These are phyloP conservation scores for Crithidia bombi DNA, from an alignment of 208 protist species.

Conservation along the genomic window DNA sequence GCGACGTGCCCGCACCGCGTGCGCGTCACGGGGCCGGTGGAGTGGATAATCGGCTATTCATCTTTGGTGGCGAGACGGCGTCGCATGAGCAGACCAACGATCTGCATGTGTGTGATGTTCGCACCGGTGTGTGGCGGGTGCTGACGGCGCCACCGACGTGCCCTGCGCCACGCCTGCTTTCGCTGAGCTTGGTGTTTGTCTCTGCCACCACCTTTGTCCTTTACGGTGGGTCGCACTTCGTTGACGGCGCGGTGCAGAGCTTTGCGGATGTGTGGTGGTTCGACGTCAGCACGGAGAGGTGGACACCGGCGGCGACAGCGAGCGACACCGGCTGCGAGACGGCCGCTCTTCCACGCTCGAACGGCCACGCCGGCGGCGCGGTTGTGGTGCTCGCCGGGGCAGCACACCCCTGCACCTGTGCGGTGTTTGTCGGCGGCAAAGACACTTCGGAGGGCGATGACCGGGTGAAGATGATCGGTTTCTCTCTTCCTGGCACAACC, in stretches of 20 bases:
- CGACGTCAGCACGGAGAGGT: constrained; percentile 33
- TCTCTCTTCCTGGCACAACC: background rate
- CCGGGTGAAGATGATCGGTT: constrained; percentile 47
- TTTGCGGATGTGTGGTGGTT: constrained; percentile 56
- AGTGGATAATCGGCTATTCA: constrained; percentile 36
- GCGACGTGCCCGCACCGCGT: constrained; percentile 51
- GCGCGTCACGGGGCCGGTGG: constrained; percentile 51
- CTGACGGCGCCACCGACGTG: constrained; percentile 22
- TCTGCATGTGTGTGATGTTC: constrained; percentile 40
- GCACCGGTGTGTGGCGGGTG: constrained; percentile 45
- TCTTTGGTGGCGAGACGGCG: constrained; percentile 76
- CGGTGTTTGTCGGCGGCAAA: constrained; percentile 72
- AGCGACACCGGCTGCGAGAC: background rate
- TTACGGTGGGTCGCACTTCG: constrained; percentile 74
- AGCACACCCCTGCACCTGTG: constrained; percentile 1
- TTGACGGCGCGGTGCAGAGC: constrained; percentile 52
- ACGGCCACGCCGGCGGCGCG: constrained; percentile 46
- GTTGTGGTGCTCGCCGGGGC: constrained; percentile 1
- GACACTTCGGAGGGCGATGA: constrained; percentile 64
- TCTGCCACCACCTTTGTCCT: constrained; percentile 40
- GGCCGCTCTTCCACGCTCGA: constrained; percentile 34
- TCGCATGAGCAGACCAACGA: constrained; percentile 54
- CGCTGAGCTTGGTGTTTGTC: constrained; percentile 51
- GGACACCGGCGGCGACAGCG: constrained; percentile 9
- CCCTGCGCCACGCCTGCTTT: constrained; percentile 55